Base-by-base conservation (phyloP, 768 basidiomycete species). In the Lactarius akahatsu region DNA sequence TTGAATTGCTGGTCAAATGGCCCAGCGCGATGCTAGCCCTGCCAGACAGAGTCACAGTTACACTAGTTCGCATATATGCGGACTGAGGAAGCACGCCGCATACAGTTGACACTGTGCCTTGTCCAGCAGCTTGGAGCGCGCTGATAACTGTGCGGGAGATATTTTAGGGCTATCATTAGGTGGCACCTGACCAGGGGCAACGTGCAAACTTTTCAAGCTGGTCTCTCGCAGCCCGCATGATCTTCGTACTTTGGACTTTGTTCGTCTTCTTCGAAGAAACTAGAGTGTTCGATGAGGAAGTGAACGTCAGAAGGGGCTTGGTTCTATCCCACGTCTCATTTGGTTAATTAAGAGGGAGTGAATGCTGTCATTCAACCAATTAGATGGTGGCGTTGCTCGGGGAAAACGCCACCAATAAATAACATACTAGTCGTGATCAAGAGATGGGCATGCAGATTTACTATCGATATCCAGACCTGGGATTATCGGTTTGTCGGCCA, bases 141-240 rank as follows among this genome's bases (percentile, higher is more conserved):
- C 36, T 34, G 66, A 67, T 28, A 67, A 20, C 66, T 67, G 23
- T 30, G 32, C 28, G 20, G 30, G 38, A 5, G 5, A 32, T 4
- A 36, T 36, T 15, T 23, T 52, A 52, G n/a, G 28, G 20, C 38
- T 18, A 23, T 13, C 32, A 26, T 30, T 55, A 4, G 10, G 26
- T 47, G 23, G 30, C 40, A 57, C 4, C 56, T 40, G 30, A 66
- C 32, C 34, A 28, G 56, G 20, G 9, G 47, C 5, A 18, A 57
- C 43, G 40, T 59, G 45, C 66, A 41, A 59, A 28, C 34, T 63
- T 67, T 56, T 58, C 67, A 54, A 61, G 41, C 40, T 71, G 58
- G 30, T 56, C 36, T 68, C 55, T 30, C n/a, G 32, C 60, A 26
- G 57, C 57, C 18, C 57, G 70, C 20, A 62, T 59, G 10, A 40